These are phyloP conservation scores for Wickerhamiella parazyma DNA, from an alignment of 805 yeast species.

Conservation along the genomic window DNA sequence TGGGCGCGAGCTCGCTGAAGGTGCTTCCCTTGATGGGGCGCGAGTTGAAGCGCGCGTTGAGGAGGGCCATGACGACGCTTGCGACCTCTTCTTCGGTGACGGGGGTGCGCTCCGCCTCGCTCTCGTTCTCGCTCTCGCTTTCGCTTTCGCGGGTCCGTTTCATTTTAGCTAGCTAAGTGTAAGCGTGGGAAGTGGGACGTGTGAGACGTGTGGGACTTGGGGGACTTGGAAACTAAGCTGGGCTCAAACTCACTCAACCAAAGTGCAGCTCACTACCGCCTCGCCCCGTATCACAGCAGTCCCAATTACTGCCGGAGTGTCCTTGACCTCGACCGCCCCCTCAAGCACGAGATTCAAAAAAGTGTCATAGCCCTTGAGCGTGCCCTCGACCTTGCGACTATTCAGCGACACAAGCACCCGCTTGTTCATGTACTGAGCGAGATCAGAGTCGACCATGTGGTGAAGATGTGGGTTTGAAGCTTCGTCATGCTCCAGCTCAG, in stretches of 20 bases:
- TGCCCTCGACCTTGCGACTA: slow-evolving; percentile 64
- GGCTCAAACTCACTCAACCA: background rate
- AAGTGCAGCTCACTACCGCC: slow-evolving; percentile 46
- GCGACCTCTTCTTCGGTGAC: background rate
- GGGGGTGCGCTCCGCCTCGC: background rate
- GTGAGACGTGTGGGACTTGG: too few relatives aligned
- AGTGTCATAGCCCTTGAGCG: slow-evolving; percentile 71
- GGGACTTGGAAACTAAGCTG: too few relatives aligned
- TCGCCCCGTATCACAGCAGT: slow-evolving; percentile 63
- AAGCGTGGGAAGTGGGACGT: too few relatives aligned
- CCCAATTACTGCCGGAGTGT: slow-evolving; percentile 47
- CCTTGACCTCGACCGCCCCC: slow-evolving; percentile 51
- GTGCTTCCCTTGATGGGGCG: background rate
- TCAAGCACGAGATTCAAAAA: slow-evolving; percentile 60
- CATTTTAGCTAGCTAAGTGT: too few relatives aligned
- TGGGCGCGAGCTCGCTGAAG: background rate
- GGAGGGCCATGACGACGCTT: background rate
- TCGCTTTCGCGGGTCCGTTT: background rate
- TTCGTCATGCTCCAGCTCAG: slow-evolving; percentile 1
- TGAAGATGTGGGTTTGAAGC: background rate
- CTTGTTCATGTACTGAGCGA: slow-evolving; percentile 61
- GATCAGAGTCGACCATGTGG: slow-evolving; percentile 22
- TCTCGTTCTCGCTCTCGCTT: background rate
- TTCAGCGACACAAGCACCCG: slow-evolving; percentile 60
- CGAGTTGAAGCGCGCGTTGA: background rate